Evolutionary conservation across 1,139 yeast genomes (phyloP).

Genomic region (Blastobotrys indianensis): DNA sequence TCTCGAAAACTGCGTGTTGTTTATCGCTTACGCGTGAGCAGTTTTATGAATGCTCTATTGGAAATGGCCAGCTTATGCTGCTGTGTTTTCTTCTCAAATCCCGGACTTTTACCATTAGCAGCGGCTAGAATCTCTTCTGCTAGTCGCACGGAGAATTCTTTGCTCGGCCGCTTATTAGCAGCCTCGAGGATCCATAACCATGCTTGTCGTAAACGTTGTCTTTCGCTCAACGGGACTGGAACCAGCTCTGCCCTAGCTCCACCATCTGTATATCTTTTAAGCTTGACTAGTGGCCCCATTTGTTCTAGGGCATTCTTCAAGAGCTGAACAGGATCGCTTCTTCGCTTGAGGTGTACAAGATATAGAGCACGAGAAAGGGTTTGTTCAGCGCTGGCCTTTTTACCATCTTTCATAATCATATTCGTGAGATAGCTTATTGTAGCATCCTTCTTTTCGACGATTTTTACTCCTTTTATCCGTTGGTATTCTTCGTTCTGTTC

Average conservation of each 20-base stretch:
- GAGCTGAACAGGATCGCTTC: constrained; percentile 71
- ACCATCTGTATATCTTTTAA: constrained; percentile 76
- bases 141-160: constrained; percentile 78
- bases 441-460: constrained; percentile 64
- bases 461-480: constrained; percentile 43
- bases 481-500: constrained; percentile 56
- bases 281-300: constrained; percentile 78
- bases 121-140: constrained; percentile 86
- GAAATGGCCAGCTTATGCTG: constrained; percentile 78
- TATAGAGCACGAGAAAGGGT: constrained; percentile 73
- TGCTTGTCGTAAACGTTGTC: constrained; percentile 82
- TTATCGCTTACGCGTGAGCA: constrained; percentile 22
- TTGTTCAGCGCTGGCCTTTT: constrained; percentile 74
- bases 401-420: constrained; percentile 89
- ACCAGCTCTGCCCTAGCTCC: constrained; percentile 74
- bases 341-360: constrained; percentile 63
- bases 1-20: not conserved
- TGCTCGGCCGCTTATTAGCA: constrained; percentile 68
- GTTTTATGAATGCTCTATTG: constrained; percentile 34
- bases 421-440: constrained; percentile 73
- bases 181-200: constrained; percentile 88
- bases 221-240: constrained; percentile 76
- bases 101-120: constrained; percentile 70
- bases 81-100: constrained; percentile 75
- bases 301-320: constrained; percentile 70